phyloP scores from a whole-genome alignment of 495 filamentous ascomycete species.

The Delitschia confertaspora region DNA sequence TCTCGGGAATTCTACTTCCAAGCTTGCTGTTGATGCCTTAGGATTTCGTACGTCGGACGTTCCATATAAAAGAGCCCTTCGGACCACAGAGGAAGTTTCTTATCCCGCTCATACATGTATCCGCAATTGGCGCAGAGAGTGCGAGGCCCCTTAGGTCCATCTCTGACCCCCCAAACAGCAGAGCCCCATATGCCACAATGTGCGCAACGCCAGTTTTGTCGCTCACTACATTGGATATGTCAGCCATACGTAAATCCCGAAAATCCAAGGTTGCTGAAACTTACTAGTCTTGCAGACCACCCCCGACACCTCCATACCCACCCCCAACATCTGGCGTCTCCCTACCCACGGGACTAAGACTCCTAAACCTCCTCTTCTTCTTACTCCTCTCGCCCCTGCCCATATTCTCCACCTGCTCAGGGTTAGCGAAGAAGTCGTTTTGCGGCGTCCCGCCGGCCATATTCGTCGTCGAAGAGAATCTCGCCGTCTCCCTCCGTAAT shows the following conservation, averaged over 20 bases:
- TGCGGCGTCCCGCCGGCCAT: conserved; percentile 55
- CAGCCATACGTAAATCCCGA: conserved; percentile 1
- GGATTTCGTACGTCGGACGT: conserved; percentile 7
- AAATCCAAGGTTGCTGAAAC: conserved; percentile 13
- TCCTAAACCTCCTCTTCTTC: conserved; percentile 88
- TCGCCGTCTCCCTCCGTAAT: conserved; percentile 79
- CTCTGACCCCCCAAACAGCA: conserved; percentile 86
- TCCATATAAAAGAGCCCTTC: conserved; percentile 50
- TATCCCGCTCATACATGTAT: conserved; percentile 76
- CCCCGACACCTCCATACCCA: conserved; percentile 54
- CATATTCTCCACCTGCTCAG: conserved; percentile 50
- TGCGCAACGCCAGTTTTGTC: conserved; percentile 77
- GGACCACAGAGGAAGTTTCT: conserved; percentile 73
- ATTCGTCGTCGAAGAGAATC: conserved; percentile 77
- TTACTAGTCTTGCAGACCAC: conserved; percentile 62
- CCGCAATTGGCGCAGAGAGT: conserved; percentile 93
- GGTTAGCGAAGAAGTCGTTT: conserved; percentile 35
- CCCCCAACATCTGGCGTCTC: conserved; percentile 66
- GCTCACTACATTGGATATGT: conserved; percentile 47
- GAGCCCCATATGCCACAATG: conserved; percentile 85
- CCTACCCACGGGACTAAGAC: conserved; percentile 65
- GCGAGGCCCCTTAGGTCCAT: conserved; percentile 75
- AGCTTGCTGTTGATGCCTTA: too few species aligned
- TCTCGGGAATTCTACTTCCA: too few species aligned
- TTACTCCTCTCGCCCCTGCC: conserved; percentile 83